Conservation (phyloP, 345 rosid genomes). For the Syzygium aromaticum region DNA sequence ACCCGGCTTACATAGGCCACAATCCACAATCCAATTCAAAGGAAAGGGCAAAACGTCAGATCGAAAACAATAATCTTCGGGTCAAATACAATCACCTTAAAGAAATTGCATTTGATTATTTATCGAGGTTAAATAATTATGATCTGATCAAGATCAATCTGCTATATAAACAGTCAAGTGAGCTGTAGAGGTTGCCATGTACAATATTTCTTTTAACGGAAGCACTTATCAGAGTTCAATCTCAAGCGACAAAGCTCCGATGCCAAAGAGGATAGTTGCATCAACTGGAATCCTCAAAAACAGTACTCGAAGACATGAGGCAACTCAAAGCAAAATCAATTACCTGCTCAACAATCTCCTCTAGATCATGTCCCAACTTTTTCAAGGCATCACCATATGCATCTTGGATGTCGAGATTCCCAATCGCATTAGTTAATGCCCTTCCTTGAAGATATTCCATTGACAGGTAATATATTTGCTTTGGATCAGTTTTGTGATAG, state of each 20-base stretch:
- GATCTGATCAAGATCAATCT: background rate
- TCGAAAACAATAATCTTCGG: background rate
- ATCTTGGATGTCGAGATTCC: constrained; percentile 59
- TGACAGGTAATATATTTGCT: constrained; percentile 90
- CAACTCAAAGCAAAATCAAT: background rate
- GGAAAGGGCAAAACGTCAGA: background rate
- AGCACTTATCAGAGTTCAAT: background rate
- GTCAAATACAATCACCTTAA: background rate
- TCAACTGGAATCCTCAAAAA: background rate
- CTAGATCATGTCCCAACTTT: constrained; percentile 71
- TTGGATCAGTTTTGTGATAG: constrained; percentile 70
- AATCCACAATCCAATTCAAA: background rate
- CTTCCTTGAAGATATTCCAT: constrained; percentile 99
- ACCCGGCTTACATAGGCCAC: background rate
- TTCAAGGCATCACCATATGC: constrained; percentile 80
- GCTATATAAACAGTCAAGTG: background rate
- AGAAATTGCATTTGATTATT: background rate
- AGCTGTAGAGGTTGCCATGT: background rate
- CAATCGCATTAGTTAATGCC: constrained; percentile 81
- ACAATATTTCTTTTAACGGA: background rate
- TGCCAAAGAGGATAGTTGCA: background rate
- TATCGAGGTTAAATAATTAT: background rate
- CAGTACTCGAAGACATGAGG: background rate
- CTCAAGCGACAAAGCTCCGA: background rate
- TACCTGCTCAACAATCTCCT: constrained; percentile 88